Evolutionary conservation across 495 filamentous ascomycete species (phyloP), one percentile per base, ranked within the genome.

Genomic region (Platismatia glauca): DNA sequence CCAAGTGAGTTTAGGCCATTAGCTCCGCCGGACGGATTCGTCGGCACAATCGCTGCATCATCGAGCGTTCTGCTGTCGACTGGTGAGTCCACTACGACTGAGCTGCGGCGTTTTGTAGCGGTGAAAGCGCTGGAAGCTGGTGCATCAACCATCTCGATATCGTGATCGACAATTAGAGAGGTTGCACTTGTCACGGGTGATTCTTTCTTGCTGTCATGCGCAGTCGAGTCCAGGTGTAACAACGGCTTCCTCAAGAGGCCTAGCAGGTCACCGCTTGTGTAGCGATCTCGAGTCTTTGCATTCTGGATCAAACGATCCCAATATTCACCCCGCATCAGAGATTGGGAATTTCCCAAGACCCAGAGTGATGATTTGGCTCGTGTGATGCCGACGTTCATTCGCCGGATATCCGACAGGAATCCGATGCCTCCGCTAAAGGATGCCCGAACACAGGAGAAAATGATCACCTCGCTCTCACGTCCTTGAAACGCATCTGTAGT

Each of bases 301-400:
- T 97, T 88, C 38, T 85, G 79, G 46, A 98, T 89, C 27, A 98
- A 79, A 60, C 85, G 82, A 57, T 80, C 83, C 94, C 94, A 98
- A 74, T 88, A 96, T 68, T 94, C 84, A 37, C 94, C 95, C 66
- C 95, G 88, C 9, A 86, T 76, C 33, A 98, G 78, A 34, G 90
- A 87, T 43, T 86, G 79, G 2, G 95, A 93, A 70, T 97, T 94
- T 62, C 94, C 94, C 20, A 98, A 80, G 63, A 98, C 91, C 86
- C 91, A 98, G 33, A 98, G 80, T 4, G 91, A 96, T 18, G 89
- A 95, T 70, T 95, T 96, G 15, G 94, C 95, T 79, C 94, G 85
- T 11, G 94, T 98, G 50, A 98, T 78, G 76, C 94, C 94, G 70
- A 98, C 94, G 76, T 98, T 98, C 94, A 98, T 98, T 83, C 94